Base-by-base conservation (phyloP, 495 filamentous ascomycete species). In the Talaromyces wortmannii region DNA sequence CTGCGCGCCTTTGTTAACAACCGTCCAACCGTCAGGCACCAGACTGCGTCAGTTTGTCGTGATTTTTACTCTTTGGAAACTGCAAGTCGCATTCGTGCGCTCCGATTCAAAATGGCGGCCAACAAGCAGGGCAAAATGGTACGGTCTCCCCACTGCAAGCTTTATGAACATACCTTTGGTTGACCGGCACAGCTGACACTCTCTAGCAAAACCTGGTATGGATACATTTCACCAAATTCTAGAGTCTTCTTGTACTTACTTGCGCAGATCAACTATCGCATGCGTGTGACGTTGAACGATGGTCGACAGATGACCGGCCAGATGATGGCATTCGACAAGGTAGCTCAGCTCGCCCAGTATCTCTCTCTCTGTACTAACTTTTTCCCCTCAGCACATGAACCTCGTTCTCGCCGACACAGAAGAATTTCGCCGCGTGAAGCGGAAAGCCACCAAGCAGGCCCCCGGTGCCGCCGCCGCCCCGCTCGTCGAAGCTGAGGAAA, bases 81-180 rank as follows among this genome's bases (percentile, higher is more conserved):
- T 50, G 59, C 58, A 77, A 81, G 86, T 85, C 88, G 86, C 84
- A 76, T 80, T 81, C 78, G 83, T 83, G 80, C 80, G 78, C 77
- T 69, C 67, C 63, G 61, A 23, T 74, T 66, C 70, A 87, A 72
- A 75, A 92, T 95, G 86, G 84, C 86, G 61, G 64, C 80, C 52
- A 96, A 96, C 81, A 95, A 95, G 70, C 90, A 96, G 68, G 94
- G 94, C 71, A 97, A 97, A 81, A 97, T 98, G 94, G 94, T 97
- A 78, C 85, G 91, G 66, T 64, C 59, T 71, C 5, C 11, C 29
- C 6, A 12, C 17, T n/a, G 15, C 18, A 2, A n/a, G 16, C 44
- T 12, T 29, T 47, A 31, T 23, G 10, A 45, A 10, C 23, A 18
- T 31, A 43, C 40, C 55, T 67, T 71, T 23, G 23, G 79, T 84